Percentiles rank a stretch among this genome's conserved stretches.
Conservation (phyloP, 148 eudicot genomes). For the Nepenthes mirabilis region DNA sequence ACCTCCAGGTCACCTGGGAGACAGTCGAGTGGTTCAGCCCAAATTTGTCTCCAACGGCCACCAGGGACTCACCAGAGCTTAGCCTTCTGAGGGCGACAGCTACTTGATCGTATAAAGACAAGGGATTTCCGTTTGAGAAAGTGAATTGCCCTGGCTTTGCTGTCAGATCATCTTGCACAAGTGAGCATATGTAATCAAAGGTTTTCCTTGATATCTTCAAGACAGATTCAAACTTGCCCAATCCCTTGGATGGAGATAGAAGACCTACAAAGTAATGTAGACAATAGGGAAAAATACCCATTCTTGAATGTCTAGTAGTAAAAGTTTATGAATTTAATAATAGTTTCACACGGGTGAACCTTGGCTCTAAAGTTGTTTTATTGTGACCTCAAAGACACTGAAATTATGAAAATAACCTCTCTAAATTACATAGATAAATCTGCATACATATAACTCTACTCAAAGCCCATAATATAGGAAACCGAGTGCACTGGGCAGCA, state of each 20-base stretch:
- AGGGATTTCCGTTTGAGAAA: conserved; percentile 42
- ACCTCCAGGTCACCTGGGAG: conserved; percentile 89
- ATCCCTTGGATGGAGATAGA: conserved; percentile 29
- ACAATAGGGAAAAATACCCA: not conserved
- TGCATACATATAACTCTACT: too few relatives aligned
- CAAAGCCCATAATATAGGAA: too few relatives aligned
- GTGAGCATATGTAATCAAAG: conserved; percentile 69
- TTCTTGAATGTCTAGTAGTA: too few relatives aligned
- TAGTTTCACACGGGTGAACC: too few relatives aligned
- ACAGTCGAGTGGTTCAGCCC: conserved; percentile 71
- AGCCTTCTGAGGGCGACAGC: conserved; percentile 80
- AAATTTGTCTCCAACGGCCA: conserved; percentile 55
- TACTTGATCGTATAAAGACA: conserved; percentile 62
- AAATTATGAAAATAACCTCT: too few relatives aligned
- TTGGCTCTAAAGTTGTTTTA: too few relatives aligned
- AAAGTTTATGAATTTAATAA: too few relatives aligned
- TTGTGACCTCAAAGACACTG: too few relatives aligned
- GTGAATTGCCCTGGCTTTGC: conserved; percentile 40
- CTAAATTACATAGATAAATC: too few relatives aligned
- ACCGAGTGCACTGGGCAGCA: too few relatives aligned
- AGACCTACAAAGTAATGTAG: conserved; percentile 26
- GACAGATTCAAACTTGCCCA: conserved; percentile 39
- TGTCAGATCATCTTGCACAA: conserved; percentile 51
- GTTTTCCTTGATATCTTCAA: conserved; percentile 72
- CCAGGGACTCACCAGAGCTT: conserved; percentile 66